Percentiles rank a stretch among this genome's conserved stretches.
phyloP scores from a whole-genome alignment of 2,329 filamentous ascomycete genomes.

The Ophiosphaerella narmari region DNA sequence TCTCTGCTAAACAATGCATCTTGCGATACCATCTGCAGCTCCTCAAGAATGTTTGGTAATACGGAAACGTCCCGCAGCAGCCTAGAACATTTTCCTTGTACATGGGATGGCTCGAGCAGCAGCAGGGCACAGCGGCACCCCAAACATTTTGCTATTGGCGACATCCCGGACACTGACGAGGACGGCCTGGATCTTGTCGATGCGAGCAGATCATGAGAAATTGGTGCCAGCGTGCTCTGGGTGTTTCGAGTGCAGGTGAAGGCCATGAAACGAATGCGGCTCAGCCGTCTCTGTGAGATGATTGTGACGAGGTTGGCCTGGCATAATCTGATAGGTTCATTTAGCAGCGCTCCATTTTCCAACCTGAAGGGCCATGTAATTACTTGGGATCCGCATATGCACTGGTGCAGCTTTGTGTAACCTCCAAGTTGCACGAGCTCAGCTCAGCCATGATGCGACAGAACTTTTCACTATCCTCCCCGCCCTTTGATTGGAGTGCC shows the following conservation, averaged over 20 bases:
- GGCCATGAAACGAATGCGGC: background rate
- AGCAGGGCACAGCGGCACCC: constrained; percentile 4
- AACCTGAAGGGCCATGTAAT: constrained; percentile 2
- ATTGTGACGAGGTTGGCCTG: background rate
- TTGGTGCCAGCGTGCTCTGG: background rate
- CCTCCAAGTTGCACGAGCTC: constrained; percentile 9
- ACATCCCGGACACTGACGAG: constrained; percentile 17
- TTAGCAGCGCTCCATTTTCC: background rate
- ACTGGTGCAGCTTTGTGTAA: constrained; percentile 6
- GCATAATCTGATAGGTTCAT: constrained; percentile 2
- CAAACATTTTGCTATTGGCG: constrained; percentile 12
- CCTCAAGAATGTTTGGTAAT: constrained; percentile 13
- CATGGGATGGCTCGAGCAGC: constrained; percentile 11
- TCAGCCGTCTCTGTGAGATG: background rate
- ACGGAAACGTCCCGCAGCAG: constrained; percentile 23
- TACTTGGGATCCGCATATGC: constrained; percentile 1
- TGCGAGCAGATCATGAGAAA: constrained; percentile 16
- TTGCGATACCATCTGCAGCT: constrained; percentile 12
- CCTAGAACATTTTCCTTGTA: constrained; percentile 13
- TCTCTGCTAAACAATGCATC: constrained; percentile 34
- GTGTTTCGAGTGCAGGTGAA: background rate
- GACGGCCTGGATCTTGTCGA: constrained; percentile 24
- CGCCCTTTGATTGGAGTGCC: constrained; percentile 1
- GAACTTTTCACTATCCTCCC: constrained; percentile 9
- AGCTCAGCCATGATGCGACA: constrained; percentile 21